A percentile compares a stretch with the other conserved stretches of the same genome.
phyloP scores from a whole-genome alignment of 129 eudicot species.

The Solidago caesia region DNA sequence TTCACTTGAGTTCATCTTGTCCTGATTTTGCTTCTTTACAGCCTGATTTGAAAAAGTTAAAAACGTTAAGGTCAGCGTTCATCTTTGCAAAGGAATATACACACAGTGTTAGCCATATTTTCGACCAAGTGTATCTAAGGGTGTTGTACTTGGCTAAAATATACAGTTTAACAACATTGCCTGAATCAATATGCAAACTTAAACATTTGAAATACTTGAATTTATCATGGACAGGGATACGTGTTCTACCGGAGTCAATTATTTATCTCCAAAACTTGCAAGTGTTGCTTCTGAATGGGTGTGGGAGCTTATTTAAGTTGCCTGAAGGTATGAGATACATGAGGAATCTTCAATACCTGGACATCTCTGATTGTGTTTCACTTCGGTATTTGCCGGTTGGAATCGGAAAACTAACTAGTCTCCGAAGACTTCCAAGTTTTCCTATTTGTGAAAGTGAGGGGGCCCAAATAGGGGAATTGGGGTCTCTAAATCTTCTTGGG shows the following conservation, averaged over 20 bases:
- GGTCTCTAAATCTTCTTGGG: constrained; percentile 20
- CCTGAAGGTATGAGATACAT: constrained; percentile 16
- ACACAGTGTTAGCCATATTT: constrained; percentile 18
- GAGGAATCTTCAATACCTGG: constrained; percentile 17
- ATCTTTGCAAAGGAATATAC: not conserved
- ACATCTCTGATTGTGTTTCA: not conserved
- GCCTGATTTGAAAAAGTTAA: not conserved
- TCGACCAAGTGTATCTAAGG: constrained; percentile 8
- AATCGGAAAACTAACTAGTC: constrained; percentile 8
- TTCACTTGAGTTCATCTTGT: constrained; percentile 24
- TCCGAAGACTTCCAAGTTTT: not conserved
- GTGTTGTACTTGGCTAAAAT: constrained; percentile 5
- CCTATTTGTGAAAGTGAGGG: not conserved
- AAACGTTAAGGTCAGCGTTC: constrained; percentile 16
- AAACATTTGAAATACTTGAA: constrained; percentile 32
- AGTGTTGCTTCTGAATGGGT: constrained; percentile 21
- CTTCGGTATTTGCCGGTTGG: constrained; percentile 4
- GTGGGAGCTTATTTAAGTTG: not conserved
- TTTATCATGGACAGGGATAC: constrained; percentile 22
- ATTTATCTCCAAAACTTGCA: constrained; percentile 38
- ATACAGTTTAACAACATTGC: not conserved
- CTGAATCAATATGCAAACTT: constrained; percentile 18
- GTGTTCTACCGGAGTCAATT: constrained; percentile 40
- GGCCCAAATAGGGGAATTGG: constrained; percentile 11
- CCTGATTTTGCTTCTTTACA: not conserved